Base-by-base conservation (phyloP, 768 basidiomycete genomes). In the Chiua virens region DNA sequence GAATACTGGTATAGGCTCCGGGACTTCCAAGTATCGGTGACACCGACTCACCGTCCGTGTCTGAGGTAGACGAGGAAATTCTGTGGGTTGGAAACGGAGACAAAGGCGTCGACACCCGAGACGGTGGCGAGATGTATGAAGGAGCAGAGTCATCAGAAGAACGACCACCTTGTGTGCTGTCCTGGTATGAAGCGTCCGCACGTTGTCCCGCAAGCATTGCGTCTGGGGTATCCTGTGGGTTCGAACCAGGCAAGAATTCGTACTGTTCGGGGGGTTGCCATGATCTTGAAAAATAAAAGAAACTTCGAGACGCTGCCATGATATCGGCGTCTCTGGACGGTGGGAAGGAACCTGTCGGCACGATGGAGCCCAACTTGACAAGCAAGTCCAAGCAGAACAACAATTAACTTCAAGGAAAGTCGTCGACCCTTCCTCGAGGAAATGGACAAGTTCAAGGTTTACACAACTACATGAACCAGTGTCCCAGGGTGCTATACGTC, bases 21-120 rank as follows among this genome's bases (percentile, higher is more conserved):
- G 55, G 37, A 22, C 42, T 45, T 46, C 74, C 65, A 30, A 83
- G 59, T 46, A 71, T 72, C 34, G 82, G 75, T 45, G 79, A 72
- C 35, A 69, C 71, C 41, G 78, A 75, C 60, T 87, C 87, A 56
- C 75, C 79, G 51, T 88, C 87, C 4, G 77, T 77, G 57, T 87
- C 85, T 21, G 82, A 84, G 17, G 74, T 69, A 58, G n/a, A n/a
- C n/a, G 78, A 79, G 7, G 81, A 80, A 32, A 80, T 71, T 20
- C 71, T 71, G 52, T 73, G 70, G 11, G 75, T 72, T 34, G 79
- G 67, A 61, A 78, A 76, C 57, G 80, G 80, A 45, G 78, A 75
- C 34, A 81, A 79, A 8, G 86, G 87, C 0, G 87, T 87, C 14
- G 75, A 60, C 13, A 80, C 72, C 43, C 85, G 81, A 9, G 87